Evolutionary conservation across 495 filamentous ascomycete species (phyloP).

Genomic region (Collariella sp.): DNA sequence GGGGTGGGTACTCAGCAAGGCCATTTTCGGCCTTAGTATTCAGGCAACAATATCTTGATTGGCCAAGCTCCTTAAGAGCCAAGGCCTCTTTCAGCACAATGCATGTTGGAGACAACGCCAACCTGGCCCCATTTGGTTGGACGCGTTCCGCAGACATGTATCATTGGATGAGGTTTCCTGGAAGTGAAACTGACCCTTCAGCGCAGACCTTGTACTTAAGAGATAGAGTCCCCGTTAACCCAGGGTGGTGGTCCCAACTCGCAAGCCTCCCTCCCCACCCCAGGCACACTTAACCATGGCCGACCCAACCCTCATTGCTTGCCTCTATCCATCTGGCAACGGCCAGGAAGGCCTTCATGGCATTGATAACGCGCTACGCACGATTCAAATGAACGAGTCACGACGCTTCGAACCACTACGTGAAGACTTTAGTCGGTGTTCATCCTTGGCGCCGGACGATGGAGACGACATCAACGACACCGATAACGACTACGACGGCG

Average conservation of each 20-base stretch:
- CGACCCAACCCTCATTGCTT: slow-evolving; percentile 9
- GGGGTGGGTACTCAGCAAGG: too few relatives aligned
- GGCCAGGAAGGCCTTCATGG: background rate
- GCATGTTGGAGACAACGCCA: too few relatives aligned
- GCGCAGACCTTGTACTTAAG: too few relatives aligned
- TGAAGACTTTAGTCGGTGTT: background rate
- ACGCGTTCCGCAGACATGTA: too few relatives aligned
- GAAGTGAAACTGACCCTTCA: too few relatives aligned
- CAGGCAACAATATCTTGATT: too few relatives aligned
- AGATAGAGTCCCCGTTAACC: background rate
- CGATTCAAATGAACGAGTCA: background rate
- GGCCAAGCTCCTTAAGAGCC: too few relatives aligned
- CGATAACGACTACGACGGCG: background rate
- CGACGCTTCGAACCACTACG: background rate
- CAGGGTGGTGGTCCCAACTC: background rate
- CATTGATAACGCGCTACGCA: background rate
- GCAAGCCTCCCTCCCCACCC: background rate
- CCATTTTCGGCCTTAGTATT: too few relatives aligned
- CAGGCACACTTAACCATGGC: slow-evolving; percentile 10
- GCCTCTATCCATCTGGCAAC: background rate
- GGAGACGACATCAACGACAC: background rate
- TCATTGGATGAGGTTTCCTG: too few relatives aligned
- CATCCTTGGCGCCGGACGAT: background rate
- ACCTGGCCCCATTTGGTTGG: too few relatives aligned
- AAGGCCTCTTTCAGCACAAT: too few relatives aligned